Evolutionary conservation across 2,329 filamentous ascomycete genomes (phyloP).

Genomic region (Cordyceps sp.): DNA sequence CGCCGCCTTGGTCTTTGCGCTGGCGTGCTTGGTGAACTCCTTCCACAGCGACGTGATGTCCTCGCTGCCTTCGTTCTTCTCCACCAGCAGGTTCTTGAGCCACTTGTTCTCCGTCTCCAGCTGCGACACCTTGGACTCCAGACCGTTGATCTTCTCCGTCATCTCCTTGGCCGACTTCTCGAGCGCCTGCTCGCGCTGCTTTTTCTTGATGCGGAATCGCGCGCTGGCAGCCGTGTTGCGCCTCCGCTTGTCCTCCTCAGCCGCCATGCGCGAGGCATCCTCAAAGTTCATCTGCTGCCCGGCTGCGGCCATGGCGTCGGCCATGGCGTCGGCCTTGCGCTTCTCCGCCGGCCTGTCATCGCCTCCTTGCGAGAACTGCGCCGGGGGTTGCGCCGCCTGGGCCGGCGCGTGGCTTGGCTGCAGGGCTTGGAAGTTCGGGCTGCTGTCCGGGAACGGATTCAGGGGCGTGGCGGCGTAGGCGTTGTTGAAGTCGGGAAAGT

Average conservation of each 20-base stretch:
- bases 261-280: constrained; percentile 54
- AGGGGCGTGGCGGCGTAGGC: constrained; percentile 33
- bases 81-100: constrained; percentile 64
- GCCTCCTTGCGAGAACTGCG: constrained; percentile 14
- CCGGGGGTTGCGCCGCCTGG: constrained; percentile 18
- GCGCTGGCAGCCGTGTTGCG: constrained; percentile 80
- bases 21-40: constrained; percentile 26
- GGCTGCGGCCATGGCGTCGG: constrained; percentile 17
- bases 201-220: constrained; percentile 89
- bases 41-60: constrained; percentile 33
- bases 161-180: constrained; percentile 73
- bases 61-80: constrained; percentile 56
- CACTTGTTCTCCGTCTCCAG: constrained; percentile 75
- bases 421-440: constrained; percentile 30
- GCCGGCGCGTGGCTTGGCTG: constrained; percentile 33
- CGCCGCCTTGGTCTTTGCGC: constrained; percentile 13
- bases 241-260: constrained; percentile 79
- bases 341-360: constrained; percentile 24
- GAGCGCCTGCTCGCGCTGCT: constrained; percentile 77
- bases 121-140: constrained; percentile 59
- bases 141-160: constrained; percentile 55
- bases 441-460: constrained; percentile 18
- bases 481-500: constrained; percentile 36
- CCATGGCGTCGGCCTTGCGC: constrained; percentile 25
- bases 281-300: constrained; percentile 41